Base-by-base conservation (phyloP, 371 early-diverging fungal species). In the Cokeromyces recurvatus region DNA sequence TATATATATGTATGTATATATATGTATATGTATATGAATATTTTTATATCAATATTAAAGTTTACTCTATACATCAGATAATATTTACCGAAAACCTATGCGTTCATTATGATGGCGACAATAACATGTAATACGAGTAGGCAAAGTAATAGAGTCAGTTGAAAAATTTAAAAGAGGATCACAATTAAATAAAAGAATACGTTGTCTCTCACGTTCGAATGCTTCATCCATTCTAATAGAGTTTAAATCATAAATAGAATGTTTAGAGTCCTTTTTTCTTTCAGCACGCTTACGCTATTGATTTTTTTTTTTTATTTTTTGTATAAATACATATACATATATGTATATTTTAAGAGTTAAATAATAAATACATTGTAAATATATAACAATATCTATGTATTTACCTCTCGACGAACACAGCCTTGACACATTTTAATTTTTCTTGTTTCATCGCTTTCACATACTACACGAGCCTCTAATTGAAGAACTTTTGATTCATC, bases 111-210 rank as follows among this genome's bases (percentile, higher is more conserved):
- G 94, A 55, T 95, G 95, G 11, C 95, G 79, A 68, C 94, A 94
- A 63, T 95, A 95, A 64, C 95, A 95, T 7, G 94, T 92, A 49
- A 95, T 91, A 29, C 96, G 82, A 1, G 91, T 87, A 12, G 94
- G 92, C 32, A 95, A 62, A 44, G 86, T 80, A 2, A 86, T 77
- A 59, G 90, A 91, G 27, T 91, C 92, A 16, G 82, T 81, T 58
- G 73, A 78, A 51, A 95, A 92, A 55, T 91, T 89, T 8, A 91
- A 77, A 40, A 91, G 54, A 24, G 86, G 85, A 48, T 73, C 78
- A 68, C 90, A 89, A 62, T 90, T 94, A 64, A 94, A 92, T 7
- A 91, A 71, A 3, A 90, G 49, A 29, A 87, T 77, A 36, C 87
- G 81, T 48, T 61, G 36, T 2, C 71, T 64, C 35, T 72, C 65